Evolutionary conservation across 78 protist genomes (phyloP), one percentile per base, ranked within the genome.

Genomic region (Chrysochromulina parva): DNA sequence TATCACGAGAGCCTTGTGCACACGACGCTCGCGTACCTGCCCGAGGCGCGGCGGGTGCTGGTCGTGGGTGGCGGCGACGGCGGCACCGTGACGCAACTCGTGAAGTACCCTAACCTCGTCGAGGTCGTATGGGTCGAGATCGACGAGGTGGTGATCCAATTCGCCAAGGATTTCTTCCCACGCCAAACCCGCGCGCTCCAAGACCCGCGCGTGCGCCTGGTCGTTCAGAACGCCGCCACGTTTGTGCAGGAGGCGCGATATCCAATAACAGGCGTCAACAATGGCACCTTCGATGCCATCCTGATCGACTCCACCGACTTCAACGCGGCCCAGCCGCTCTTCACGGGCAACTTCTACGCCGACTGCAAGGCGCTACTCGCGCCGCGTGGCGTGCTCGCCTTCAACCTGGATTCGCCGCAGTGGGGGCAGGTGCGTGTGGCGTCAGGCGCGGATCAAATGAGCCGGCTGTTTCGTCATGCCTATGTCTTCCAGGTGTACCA

Each of bases 1-100:
- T 88, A 88, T 67, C 91, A 88, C 58, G 91, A 88, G 65, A 60
- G 38, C 28, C 81, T 88, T 16, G 84, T 54, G 55, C 91, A 88
- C 91, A 55, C 48, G 47, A 54, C 81, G 48, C 5, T 88, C 38
- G 38, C 7, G 9, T 76, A 88, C 84, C n/a, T 66, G 20, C 81
- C 81, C 48, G n/a, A 14, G 20, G 91, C 80, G 47, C 1, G 9
- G 54, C 81, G n/a, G 22, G 71, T 88, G 6, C 76, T 88, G 24
- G 66, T 88, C 50, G 10, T 88, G 7, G 91, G 91, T 16, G 91
- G 82, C 50, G 91, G 91, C 84, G 91, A 88, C 67, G 91, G 91
- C 38, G 91, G 91, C 14, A 16, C 59, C 47, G 28, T 88, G 22
- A 55, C 50, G 16, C 91, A 76, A 48, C 67, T 62, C 11, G 54